Evolutionary conservation across 805 yeast species (phyloP).

Genomic region (Metschnikowia gruessii): DNA sequence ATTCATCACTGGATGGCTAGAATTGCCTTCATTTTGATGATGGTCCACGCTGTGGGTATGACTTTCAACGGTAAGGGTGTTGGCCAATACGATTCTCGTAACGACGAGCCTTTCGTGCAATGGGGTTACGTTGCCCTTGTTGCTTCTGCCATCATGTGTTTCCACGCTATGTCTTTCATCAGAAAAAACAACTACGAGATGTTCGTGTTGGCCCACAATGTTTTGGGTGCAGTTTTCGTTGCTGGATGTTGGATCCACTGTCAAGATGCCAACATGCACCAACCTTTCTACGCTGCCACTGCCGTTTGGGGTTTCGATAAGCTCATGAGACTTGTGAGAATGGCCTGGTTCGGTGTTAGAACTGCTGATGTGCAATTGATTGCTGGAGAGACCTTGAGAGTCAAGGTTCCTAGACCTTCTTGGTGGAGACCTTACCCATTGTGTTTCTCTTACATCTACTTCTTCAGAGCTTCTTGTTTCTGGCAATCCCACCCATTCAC

Average conservation of each 20-base stretch:
- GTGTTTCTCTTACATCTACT: conserved; percentile 54
- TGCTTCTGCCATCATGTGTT: conserved; percentile 40
- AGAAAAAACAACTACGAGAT: conserved; percentile 58
- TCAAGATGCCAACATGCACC: conserved; percentile 41
- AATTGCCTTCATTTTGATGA: conserved; percentile 44
- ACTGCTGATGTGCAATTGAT: conserved; percentile 36
- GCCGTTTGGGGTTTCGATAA: conserved; percentile 45
- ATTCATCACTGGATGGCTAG: conserved; percentile 70
- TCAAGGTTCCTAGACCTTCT: conserved; percentile 47
- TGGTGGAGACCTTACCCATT: conserved; percentile 54
- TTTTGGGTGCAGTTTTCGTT: conserved; percentile 44
- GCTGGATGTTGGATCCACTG: conserved; percentile 57
- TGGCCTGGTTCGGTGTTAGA: conserved; percentile 36
- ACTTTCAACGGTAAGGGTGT: conserved; percentile 33
- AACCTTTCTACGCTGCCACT: conserved; percentile 38
- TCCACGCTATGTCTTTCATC: conserved; percentile 50
- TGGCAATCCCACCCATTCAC: conserved; percentile 82
- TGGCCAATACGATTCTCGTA: conserved; percentile 32
- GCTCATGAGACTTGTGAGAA: conserved; percentile 31
- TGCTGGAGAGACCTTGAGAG: conserved; percentile 48
- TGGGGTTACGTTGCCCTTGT: conserved; percentile 35
- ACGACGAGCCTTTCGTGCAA: conserved; percentile 27
- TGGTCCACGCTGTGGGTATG: conserved; percentile 49
- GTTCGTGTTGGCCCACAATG: conserved; percentile 44
- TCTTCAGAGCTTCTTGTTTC: conserved; percentile 48